Evolutionary conservation across 257 asterid genomes (phyloP).

Genomic region (Cruciata laevipes): DNA sequence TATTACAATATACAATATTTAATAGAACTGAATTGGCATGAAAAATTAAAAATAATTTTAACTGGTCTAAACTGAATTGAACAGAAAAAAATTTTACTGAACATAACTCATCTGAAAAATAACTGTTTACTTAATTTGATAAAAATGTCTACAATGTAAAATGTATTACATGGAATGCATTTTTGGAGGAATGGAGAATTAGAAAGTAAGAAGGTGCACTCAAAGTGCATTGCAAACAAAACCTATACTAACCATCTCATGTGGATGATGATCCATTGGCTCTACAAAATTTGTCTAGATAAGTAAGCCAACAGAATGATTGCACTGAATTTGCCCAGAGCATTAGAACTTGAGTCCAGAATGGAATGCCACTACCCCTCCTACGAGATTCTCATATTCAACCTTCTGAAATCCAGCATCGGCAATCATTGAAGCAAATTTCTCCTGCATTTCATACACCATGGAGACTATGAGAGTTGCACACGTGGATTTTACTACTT

Average conservation of each 20-base stretch:
- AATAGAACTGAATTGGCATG: too few relatives aligned
- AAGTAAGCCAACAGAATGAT: not conserved
- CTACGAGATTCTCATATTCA: slow-evolving; percentile 87
- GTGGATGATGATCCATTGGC: too few relatives aligned
- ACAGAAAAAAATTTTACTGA: too few relatives aligned
- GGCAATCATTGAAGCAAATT: slow-evolving; percentile 76
- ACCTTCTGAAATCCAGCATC: slow-evolving; percentile 90
- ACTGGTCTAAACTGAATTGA: too few relatives aligned
- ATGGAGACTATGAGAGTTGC: not conserved
- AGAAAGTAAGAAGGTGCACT: not conserved
- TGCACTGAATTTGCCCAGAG: too few relatives aligned
- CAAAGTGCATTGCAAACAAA: not conserved
- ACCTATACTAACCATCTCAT: not conserved
- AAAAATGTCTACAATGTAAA: not conserved
- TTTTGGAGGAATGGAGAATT: too few relatives aligned
- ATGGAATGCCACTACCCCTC: slow-evolving; percentile 93
- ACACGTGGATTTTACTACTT: not conserved
- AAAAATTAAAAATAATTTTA: too few relatives aligned
- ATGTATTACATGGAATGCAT: not conserved
- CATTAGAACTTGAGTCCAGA: slow-evolving; percentile 70
- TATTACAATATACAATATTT: too few relatives aligned
- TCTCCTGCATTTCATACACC: slow-evolving; percentile 47
- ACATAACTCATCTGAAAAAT: too few relatives aligned
- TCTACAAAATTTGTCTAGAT: not conserved
- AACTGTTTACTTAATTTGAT: too few relatives aligned